phyloP scores from a whole-genome alignment of 352 stramenopile genomes.

The Globisporangium sylvaticum region DNA sequence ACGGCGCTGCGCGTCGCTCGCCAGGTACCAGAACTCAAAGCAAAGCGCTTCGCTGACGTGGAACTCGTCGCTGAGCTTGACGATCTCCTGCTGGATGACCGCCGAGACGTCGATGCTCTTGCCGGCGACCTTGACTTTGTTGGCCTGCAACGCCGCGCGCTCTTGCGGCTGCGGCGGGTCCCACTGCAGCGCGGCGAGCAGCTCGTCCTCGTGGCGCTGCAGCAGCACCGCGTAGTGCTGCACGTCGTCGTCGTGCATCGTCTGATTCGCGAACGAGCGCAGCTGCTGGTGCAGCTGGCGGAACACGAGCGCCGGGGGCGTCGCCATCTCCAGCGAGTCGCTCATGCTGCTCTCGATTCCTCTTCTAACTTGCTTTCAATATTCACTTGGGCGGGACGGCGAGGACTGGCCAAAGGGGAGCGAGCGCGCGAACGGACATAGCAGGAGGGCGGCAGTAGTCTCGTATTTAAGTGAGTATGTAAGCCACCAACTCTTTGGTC shows the following conservation, averaged over 20 bases:
- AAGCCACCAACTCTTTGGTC: neutral
- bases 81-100: slow-evolving; percentile 79
- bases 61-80: slow-evolving; percentile 79
- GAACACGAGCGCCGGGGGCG: slow-evolving; percentile 64
- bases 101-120: slow-evolving; percentile 73
- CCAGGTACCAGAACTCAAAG: slow-evolving; percentile 76
- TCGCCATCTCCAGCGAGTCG: slow-evolving; percentile 34
- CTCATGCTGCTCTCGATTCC: slow-evolving; percentile 16
- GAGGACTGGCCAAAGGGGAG: slow-evolving; percentile 9
- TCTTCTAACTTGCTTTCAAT: neutral
- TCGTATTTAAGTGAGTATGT: neutral
- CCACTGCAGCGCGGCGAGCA: slow-evolving; percentile 41
- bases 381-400: neutral
- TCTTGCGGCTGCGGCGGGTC: slow-evolving; percentile 35
- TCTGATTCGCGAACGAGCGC: slow-evolving; percentile 55
- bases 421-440: slow-evolving; percentile 4
- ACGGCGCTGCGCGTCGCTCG: slow-evolving; percentile 61
- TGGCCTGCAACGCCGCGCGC: slow-evolving; percentile 59
- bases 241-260: slow-evolving; percentile 58
- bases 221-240: slow-evolving; percentile 57
- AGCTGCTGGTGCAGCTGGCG: slow-evolving; percentile 73
- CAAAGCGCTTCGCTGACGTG: slow-evolving; percentile 53
- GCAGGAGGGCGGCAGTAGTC: neutral
- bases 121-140: slow-evolving; percentile 50
- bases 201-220: slow-evolving; percentile 31